Evolutionary conservation across 768 basidiomycete genomes (phyloP).

Genomic region (Trametes sanguinea): DNA sequence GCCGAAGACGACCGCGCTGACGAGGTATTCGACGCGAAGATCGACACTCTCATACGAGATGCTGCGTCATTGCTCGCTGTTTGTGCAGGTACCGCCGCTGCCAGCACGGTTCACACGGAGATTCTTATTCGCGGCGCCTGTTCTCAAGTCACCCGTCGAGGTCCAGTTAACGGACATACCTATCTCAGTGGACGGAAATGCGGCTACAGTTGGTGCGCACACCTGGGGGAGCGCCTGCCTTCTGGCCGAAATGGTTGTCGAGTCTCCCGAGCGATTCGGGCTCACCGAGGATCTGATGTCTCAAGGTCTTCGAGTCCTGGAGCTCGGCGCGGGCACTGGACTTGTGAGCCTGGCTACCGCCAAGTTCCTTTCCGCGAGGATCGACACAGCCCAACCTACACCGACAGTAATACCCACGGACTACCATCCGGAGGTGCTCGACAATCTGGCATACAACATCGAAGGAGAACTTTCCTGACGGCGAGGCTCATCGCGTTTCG

Average conservation of each 20-base stretch:
- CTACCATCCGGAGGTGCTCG: conserved; percentile 49
- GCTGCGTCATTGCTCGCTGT: conserved; percentile 66
- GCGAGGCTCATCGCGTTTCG: conserved; percentile 1
- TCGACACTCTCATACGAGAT: conserved; percentile 42
- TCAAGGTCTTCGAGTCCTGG: conserved; percentile 43
- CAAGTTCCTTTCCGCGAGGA: conserved; percentile 27
- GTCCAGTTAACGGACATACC: conserved; percentile 67
- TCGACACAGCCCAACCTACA: background rate
- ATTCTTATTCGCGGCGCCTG: conserved; percentile 45
- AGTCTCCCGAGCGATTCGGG: conserved; percentile 55
- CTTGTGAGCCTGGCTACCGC: conserved; percentile 48
- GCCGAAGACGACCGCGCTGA: background rate
- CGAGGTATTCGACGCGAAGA: background rate
- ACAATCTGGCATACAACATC: conserved; percentile 50
- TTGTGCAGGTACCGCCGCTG: conserved; percentile 63
- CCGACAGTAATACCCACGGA: conserved; percentile 46
- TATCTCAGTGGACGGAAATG: conserved; percentile 63
- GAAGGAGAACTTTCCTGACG: conserved; percentile 35
- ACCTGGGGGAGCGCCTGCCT: conserved; percentile 89
- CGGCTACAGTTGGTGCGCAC: conserved; percentile 76
- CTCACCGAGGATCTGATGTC: conserved; percentile 23
- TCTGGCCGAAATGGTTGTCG: conserved; percentile 70
- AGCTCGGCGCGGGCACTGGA: conserved; percentile 62
- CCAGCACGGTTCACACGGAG: conserved; percentile 57
- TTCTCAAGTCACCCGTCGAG: conserved; percentile 25